Evolutionary conservation across 2,329 filamentous ascomycete genomes (phyloP), one percentile per base, ranked within the genome.

Genomic region (Diaporthe vexans): DNA sequence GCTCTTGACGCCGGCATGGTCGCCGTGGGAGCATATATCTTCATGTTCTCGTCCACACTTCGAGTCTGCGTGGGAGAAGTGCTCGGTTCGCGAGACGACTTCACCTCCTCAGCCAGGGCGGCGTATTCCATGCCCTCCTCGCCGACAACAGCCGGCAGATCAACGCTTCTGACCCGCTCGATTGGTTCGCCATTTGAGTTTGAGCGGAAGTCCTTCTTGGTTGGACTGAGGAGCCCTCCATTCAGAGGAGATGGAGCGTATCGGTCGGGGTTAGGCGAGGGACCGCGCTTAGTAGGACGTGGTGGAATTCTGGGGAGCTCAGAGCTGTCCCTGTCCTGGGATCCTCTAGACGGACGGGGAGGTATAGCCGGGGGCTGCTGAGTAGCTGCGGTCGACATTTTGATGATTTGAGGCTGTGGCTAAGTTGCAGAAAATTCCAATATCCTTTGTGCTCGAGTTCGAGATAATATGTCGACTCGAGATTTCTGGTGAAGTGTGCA

Each of bases 71-170:
- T 89, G 13, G 93, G 91, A 7, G 90, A 88, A 46, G 83, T 82
- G 75, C 77, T 81, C 77, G 76, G 74, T 76, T 82, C 81, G 80
- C 89, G 84, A 78, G 86, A 80, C 51, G 83, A 81, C 78, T 81
- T 84, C 56, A 84, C 77, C 76, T 89, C 88, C n/a, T 87, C 85
- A 46, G 87, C 80, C 46, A 88, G 82, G 29, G 82, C 93, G 70
- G 91, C 94, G 84, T 98, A 98, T 85, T 98, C 96, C 78, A 88
- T 91, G 76, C 96, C 96, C 85, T 98, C 96, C 81, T 98, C 92
- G 74, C 96, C 96, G 72, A 98, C 89, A 0, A 73, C 73, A 19
- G 94, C 94, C 21, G 96, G 96, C 81, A 98, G 89, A 46, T 91
- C 90, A 73, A 98, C 94, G 81, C 94, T 97, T 65, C 91, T 90